phyloP scores from a whole-genome alignment of 768 basidiomycete species.

The Cantharellus cinnabarinus region DNA sequence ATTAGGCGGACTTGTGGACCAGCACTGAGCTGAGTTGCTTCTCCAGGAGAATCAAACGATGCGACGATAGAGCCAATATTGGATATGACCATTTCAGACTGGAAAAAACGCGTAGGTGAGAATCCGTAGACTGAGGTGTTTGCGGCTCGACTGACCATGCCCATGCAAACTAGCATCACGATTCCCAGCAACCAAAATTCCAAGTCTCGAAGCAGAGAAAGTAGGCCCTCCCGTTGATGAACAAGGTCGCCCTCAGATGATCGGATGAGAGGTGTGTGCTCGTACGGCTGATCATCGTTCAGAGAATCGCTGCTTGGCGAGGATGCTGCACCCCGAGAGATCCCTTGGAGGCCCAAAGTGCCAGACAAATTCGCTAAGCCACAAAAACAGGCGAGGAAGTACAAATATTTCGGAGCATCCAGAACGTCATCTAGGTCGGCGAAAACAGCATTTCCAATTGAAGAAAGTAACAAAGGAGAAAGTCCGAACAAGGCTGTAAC shows the following conservation, averaged over 20 bases:
- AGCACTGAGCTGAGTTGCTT: slow-evolving; percentile 1
- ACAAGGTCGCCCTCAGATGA: neutral
- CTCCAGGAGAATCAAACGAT: neutral
- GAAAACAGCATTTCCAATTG: slow-evolving; percentile 43
- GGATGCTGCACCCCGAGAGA: slow-evolving; percentile 8
- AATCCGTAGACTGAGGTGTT: slow-evolving; percentile 21
- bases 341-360: slow-evolving; percentile 22
- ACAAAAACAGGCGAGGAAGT: slow-evolving; percentile 35
- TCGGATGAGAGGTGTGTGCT: neutral
- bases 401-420: slow-evolving; percentile 30
- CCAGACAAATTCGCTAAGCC: slow-evolving; percentile 35
- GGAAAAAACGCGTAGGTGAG: neutral
- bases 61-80: slow-evolving; percentile 58
- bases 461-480: slow-evolving; percentile 54
- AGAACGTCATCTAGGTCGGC: slow-evolving; percentile 24
- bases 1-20: slow-evolving; percentile 41
- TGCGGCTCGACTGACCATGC: slow-evolving; percentile 31
- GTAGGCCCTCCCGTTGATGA: slow-evolving; percentile 1
- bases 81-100: slow-evolving; percentile 30
- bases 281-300: neutral
- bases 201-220: slow-evolving; percentile 26
- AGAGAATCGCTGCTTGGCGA: neutral
- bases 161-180: slow-evolving; percentile 34
- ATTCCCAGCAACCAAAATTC: slow-evolving; percentile 46
- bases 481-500: slow-evolving; percentile 63